Percentiles rank a stretch among this genome's conserved stretches.
Conservation (phyloP, 495 filamentous ascomycete genomes). For the Penicillium diatomitis region DNA sequence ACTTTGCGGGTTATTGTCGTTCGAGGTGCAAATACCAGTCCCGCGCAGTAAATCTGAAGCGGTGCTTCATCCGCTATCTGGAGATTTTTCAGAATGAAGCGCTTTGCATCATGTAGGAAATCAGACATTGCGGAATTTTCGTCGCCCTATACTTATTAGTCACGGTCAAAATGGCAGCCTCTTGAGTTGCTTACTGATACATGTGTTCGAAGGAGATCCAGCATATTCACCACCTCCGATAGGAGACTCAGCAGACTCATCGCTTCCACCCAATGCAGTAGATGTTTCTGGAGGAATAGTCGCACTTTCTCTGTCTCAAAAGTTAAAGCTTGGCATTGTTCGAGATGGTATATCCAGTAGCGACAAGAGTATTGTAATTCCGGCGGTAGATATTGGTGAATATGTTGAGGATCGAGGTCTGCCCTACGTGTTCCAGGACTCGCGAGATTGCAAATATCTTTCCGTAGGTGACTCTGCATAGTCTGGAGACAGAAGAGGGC, state of each 20-base stretch:
- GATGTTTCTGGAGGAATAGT: not conserved
- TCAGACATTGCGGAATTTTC: not conserved
- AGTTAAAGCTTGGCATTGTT: not conserved
- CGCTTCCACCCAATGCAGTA: not conserved
- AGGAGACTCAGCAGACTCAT: not conserved
- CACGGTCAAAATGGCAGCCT: not conserved
- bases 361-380: constrained; percentile 1
- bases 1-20: constrained; percentile 17
- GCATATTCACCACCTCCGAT: not conserved
- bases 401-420: not conserved
- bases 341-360: not conserved
- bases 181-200: not conserved
- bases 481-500: not conserved
- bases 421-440: not conserved
- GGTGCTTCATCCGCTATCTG: constrained; percentile 24
- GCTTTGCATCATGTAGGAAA: constrained; percentile 19
- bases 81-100: constrained; percentile 25
- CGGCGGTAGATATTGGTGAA: not conserved
- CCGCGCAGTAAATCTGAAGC: constrained; percentile 17
- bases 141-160: not conserved
- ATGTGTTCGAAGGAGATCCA: not conserved
- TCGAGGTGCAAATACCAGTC: constrained; percentile 27
- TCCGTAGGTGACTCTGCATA: not conserved
- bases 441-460: not conserved
- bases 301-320: not conserved